phyloP scores from a whole-genome alignment of 1,284 basidiomycete species.

The Irpex sp. region DNA sequence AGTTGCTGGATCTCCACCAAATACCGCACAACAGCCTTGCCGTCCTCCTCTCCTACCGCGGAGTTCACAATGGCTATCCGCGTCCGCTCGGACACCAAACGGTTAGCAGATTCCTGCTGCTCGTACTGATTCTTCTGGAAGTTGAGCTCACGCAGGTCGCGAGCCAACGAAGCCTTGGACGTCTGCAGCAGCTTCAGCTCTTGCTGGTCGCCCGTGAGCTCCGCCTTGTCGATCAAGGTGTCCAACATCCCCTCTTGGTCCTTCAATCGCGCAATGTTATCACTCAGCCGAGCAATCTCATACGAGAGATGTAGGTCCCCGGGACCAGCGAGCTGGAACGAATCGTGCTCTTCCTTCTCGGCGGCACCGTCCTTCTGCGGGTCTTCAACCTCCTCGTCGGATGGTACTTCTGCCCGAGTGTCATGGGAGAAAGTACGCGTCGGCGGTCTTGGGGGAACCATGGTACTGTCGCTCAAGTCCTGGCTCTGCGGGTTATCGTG shows the following conservation, averaged over 20 bases:
- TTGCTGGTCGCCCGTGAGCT: conserved; percentile 85
- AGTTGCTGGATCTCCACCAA: conserved; percentile 90
- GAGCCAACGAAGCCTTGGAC: conserved; percentile 76
- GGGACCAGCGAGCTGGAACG: conserved; percentile 73
- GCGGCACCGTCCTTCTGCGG: conserved; percentile 36
- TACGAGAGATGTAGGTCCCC: conserved; percentile 84
- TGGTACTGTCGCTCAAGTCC: conserved; percentile 16
- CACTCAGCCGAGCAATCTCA: conserved; percentile 74
- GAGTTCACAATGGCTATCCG: conserved; percentile 77
- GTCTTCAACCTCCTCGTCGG: conserved; percentile 36
- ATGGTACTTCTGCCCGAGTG: conserved; percentile 28
- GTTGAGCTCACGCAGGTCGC: conserved; percentile 79
- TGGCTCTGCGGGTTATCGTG: conserved; percentile 37
- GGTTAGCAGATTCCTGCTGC: conserved; percentile 84
- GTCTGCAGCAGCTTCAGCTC: conserved; percentile 81
- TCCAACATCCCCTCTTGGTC: conserved; percentile 83
- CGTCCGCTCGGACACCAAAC: conserved; percentile 77
- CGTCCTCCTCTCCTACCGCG: conserved; percentile 74
- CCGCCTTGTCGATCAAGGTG: conserved; percentile 88
- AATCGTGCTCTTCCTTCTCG: conserved; percentile 39
- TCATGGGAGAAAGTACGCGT: conserved; percentile 24
- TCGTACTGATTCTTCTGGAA: conserved; percentile 93
- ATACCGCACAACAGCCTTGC: conserved; percentile 88
- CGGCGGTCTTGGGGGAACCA: conserved; percentile 3
- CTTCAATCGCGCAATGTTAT: conserved; percentile 73